A percentile compares a stretch with the other conserved stretches of the same genome.
Conservation (phyloP, 768 basidiomycete species). For the Chalciporus chontae region DNA sequence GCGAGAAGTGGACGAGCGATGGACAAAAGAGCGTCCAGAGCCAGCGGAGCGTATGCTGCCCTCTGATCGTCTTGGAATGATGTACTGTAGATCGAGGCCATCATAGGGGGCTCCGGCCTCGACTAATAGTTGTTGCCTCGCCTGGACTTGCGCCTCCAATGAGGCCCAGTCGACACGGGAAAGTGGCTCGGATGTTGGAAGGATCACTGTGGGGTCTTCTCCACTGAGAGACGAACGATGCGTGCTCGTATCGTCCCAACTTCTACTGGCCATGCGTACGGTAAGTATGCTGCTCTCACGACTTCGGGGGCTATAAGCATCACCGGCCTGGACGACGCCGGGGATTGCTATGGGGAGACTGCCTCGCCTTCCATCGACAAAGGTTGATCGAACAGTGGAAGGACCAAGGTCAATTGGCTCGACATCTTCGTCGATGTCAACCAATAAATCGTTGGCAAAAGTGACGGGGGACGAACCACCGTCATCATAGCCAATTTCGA, state of each 20-base stretch:
- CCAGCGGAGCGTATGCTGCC: slow-evolving; percentile 33
- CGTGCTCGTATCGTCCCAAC: slow-evolving; percentile 46
- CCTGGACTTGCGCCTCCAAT: slow-evolving; percentile 40
- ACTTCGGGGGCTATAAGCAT: slow-evolving; percentile 35
- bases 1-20: slow-evolving; percentile 24
- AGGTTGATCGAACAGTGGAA: slow-evolving; percentile 20
- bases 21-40: slow-evolving; percentile 21
- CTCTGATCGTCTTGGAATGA: slow-evolving; percentile 32
- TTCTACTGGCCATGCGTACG: slow-evolving; percentile 58
- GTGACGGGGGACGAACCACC: slow-evolving; percentile 36
- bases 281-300: slow-evolving; percentile 58
- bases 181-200: slow-evolving; percentile 46
- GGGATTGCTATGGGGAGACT: slow-evolving; percentile 65
- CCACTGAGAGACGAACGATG: slow-evolving; percentile 18
- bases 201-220: slow-evolving; percentile 23
- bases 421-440: slow-evolving; percentile 31
- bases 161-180: slow-evolving; percentile 50
- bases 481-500: slow-evolving; percentile 39
- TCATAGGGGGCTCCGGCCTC: slow-evolving; percentile 15
- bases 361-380: slow-evolving; percentile 39
- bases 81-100: slow-evolving; percentile 46
- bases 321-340: slow-evolving; percentile 23
- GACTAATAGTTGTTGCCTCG: slow-evolving; percentile 16
- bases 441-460: slow-evolving; percentile 40
- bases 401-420: slow-evolving; percentile 25